These are phyloP conservation scores for Flammula alnicola DNA, from an alignment of 1,284 basidiomycete species.

Conservation along the genomic window DNA sequence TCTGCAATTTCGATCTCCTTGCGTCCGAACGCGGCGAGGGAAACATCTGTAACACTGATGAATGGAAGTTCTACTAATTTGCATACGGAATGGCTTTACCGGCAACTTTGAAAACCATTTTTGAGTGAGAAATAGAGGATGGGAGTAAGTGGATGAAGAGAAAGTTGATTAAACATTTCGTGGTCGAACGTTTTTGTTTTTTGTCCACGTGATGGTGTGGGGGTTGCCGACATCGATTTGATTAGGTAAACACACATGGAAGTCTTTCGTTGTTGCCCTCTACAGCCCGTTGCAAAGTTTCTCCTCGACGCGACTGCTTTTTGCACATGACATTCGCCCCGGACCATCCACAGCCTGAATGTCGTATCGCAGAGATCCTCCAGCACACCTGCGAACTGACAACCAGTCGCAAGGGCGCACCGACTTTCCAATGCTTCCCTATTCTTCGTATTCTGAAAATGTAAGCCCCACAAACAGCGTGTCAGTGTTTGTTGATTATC, in stretches of 20 bases:
- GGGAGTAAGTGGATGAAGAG: conserved; percentile 40
- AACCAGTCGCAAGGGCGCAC: conserved; percentile 31
- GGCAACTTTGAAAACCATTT: conserved; percentile 86
- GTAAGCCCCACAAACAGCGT: conserved; percentile 46
- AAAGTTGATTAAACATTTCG: conserved; percentile 36
- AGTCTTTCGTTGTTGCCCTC: neutral
- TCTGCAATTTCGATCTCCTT: conserved; percentile 99
- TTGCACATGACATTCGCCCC: neutral
- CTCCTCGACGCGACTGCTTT: neutral
- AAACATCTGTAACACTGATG: conserved; percentile 70
- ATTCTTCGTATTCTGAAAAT: conserved; percentile 72
- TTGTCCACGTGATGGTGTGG: conserved; percentile 33
- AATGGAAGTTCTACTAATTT: conserved; percentile 6
- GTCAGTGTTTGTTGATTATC: conserved; percentile 4
- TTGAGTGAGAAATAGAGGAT: conserved; percentile 42
- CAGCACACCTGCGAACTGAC: conserved; percentile 66
- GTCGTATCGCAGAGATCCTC: conserved; percentile 62
- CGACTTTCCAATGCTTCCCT: conserved; percentile 64
- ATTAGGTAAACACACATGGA: conserved; percentile 19
- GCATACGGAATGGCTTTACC: conserved; percentile 46
- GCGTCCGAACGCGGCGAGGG: conserved; percentile 95
- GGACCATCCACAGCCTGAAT: conserved; percentile 3
- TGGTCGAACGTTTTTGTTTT: conserved; percentile 43
- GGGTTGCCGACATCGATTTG: conserved; percentile 16
- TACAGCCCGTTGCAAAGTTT: neutral